Percentiles rank a stretch among this genome's conserved stretches.
Conservation (phyloP, 768 basidiomycete species). For the Boletus subcaerulescens region DNA sequence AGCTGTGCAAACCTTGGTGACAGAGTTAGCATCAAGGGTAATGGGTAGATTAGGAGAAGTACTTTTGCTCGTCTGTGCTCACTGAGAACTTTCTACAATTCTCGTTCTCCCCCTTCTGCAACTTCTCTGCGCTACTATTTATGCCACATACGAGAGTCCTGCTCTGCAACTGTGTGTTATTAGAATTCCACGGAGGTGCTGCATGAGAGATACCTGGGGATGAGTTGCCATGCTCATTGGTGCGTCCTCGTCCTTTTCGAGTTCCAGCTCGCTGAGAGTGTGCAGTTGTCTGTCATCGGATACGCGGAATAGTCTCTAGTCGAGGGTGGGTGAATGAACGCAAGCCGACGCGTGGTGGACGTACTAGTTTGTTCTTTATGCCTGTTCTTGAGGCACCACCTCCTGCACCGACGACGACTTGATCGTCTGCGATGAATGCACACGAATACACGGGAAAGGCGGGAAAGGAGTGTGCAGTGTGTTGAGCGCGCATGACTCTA, state of each 20-base stretch:
- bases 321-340: slow-evolving; percentile 5
- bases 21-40: slow-evolving; percentile 10
- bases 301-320: slow-evolving; percentile 68
- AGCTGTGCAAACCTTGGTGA: slow-evolving; percentile 22
- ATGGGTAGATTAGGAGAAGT: slow-evolving; percentile 17
- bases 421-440: slow-evolving; percentile 68
- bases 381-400: slow-evolving; percentile 84
- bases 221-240: slow-evolving; percentile 93
- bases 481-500: slow-evolving; percentile 68
- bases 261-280: slow-evolving; percentile 64
- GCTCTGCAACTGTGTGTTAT: slow-evolving; percentile 29
- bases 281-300: slow-evolving; percentile 50
- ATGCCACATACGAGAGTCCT: slow-evolving; percentile 77
- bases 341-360: background rate
- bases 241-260: slow-evolving; percentile 82
- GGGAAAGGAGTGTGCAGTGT: slow-evolving; percentile 72
- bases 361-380: slow-evolving; percentile 90
- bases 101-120: slow-evolving; percentile 69
- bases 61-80: slow-evolving; percentile 52
- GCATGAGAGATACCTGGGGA: slow-evolving; percentile 43
- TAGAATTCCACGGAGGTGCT: background rate
- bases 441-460: slow-evolving; percentile 89
- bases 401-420: slow-evolving; percentile 84
- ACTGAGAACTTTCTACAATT: slow-evolving; percentile 77
- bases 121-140: slow-evolving; percentile 66